Percentiles rank a stretch among this genome's conserved stretches.
phyloP scores from a whole-genome alignment of 768 basidiomycete genomes.

The Lactarius hengduanensis region DNA sequence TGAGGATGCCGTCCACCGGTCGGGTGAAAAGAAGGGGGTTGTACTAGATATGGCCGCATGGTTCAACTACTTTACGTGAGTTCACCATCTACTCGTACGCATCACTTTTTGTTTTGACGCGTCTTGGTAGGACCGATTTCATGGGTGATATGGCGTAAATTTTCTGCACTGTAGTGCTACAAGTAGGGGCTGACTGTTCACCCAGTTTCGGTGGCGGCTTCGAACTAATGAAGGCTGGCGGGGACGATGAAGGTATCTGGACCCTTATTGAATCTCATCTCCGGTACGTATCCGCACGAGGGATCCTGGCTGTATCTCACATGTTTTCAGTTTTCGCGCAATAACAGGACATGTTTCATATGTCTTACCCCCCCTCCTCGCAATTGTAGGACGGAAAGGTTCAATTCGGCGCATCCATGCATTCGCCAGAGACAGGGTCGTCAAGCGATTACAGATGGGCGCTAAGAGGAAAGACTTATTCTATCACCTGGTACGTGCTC shows the following conservation, averaged over 20 bases:
- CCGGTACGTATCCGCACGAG: constrained; percentile 37
- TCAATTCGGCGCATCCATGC: not conserved
- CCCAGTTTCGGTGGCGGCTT: constrained; percentile 40
- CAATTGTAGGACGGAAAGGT: constrained; percentile 30
- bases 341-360: constrained; percentile 47
- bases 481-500: constrained; percentile 38
- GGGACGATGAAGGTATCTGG: constrained; percentile 46
- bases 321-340: constrained; percentile 39
- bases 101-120: not conserved
- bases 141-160: constrained; percentile 45
- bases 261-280: constrained; percentile 45
- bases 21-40: constrained; percentile 25
- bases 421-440: constrained; percentile 2
- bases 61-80: constrained; percentile 44
- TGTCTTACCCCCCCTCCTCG: not conserved
- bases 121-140: constrained; percentile 40
- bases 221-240: constrained; percentile 38
- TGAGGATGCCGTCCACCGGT: constrained; percentile 20
- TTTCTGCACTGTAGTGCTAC: not conserved
- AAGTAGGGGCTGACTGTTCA: not conserved
- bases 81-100: not conserved
- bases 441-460: constrained; percentile 12
- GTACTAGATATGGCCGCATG: constrained; percentile 38
- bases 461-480: constrained; percentile 37
- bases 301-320: constrained; percentile 7